A percentile compares a stretch with the other conserved stretches of the same genome.
Conservation (phyloP, 2,329 filamentous ascomycete species). For the Monosporascus sp. region DNA sequence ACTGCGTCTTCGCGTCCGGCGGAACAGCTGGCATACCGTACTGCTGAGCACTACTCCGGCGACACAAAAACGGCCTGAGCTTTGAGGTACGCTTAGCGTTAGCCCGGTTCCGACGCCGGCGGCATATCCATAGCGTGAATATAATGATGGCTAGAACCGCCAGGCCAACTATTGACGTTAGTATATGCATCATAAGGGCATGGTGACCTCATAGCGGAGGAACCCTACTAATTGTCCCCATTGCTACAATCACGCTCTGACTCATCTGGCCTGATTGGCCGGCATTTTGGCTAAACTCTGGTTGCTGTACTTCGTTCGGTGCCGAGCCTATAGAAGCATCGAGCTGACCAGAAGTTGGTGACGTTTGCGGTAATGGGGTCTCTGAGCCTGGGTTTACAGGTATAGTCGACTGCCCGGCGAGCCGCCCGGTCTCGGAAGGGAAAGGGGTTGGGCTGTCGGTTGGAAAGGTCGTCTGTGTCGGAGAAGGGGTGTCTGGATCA, state of each 20-base stretch:
- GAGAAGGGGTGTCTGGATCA: not conserved
- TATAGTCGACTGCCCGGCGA: no score
- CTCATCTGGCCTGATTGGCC: not conserved
- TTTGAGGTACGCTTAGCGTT: not conserved
- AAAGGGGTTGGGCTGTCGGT: not conserved
- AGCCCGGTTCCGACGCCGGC: slow-evolving; percentile 4
- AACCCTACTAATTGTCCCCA: not conserved
- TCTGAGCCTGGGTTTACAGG: not conserved
- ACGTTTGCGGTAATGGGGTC: not conserved
- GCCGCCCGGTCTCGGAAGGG: not conserved
- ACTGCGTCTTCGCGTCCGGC: slow-evolving; percentile 3
- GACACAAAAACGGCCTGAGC: slow-evolving; percentile 1
- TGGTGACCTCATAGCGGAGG: not conserved
- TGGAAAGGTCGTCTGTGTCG: not conserved
- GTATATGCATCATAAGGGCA: not conserved
- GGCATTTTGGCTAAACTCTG: not conserved
- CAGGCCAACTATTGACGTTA: slow-evolving; percentile 4
- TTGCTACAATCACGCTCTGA: not conserved
- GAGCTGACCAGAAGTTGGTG: not conserved
- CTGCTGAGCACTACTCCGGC: slow-evolving; percentile 3
- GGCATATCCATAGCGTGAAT: slow-evolving; percentile 11
- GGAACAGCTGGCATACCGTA: not conserved
- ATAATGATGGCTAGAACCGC: slow-evolving; percentile 8
- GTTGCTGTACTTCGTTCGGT: not conserved
- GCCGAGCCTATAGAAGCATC: no score